A percentile compares a stretch with the other conserved stretches of the same genome.
These are phyloP conservation scores for Drechmeria coniospora DNA, from an alignment of 2,329 filamentous ascomycete genomes.

Conservation along the genomic window DNA sequence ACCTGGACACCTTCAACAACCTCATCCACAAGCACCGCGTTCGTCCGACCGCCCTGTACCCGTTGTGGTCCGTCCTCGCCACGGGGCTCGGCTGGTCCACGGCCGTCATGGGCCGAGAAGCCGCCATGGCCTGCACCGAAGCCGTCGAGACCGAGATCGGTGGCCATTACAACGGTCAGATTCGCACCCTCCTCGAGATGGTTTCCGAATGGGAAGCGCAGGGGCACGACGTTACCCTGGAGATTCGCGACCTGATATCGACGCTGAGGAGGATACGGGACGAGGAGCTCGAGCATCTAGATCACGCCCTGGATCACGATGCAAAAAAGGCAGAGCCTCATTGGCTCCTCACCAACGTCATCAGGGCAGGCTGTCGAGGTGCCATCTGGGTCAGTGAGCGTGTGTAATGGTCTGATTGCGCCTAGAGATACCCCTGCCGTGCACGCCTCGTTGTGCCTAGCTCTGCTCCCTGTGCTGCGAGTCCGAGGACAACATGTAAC, in stretches of 20 bases:
- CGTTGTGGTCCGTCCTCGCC: slow-evolving; percentile 70
- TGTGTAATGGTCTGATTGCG: slow-evolving; percentile 28
- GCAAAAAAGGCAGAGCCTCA: slow-evolving; percentile 81
- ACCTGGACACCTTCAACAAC: slow-evolving; percentile 72
- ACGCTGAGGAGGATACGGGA: slow-evolving; percentile 76
- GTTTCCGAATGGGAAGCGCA: slow-evolving; percentile 56
- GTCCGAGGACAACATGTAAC: no score
- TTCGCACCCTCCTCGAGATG: slow-evolving; percentile 69
- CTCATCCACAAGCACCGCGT: slow-evolving; percentile 77
- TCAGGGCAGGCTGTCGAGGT: slow-evolving; percentile 75
- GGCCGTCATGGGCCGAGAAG: slow-evolving; percentile 75
- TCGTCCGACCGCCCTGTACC: slow-evolving; percentile 83
- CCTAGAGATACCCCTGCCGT: background rate
- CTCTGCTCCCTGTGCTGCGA: no score
- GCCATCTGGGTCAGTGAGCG: slow-evolving; percentile 86
- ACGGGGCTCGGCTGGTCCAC: slow-evolving; percentile 79
- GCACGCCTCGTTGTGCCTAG: background rate
- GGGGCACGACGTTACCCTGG: slow-evolving; percentile 67
- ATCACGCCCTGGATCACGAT: slow-evolving; percentile 88
- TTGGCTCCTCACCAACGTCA: slow-evolving; percentile 73
- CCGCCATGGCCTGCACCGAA: slow-evolving; percentile 97
- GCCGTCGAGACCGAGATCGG: slow-evolving; percentile 98
- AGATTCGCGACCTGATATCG: slow-evolving; percentile 55
- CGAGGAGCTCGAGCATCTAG: slow-evolving; percentile 92
- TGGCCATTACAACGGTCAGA: slow-evolving; percentile 87